Evolutionary conservation across 345 rosid species (phyloP), one percentile per base, ranked within the genome.

Genomic region (Abelmoschus esculentus): DNA sequence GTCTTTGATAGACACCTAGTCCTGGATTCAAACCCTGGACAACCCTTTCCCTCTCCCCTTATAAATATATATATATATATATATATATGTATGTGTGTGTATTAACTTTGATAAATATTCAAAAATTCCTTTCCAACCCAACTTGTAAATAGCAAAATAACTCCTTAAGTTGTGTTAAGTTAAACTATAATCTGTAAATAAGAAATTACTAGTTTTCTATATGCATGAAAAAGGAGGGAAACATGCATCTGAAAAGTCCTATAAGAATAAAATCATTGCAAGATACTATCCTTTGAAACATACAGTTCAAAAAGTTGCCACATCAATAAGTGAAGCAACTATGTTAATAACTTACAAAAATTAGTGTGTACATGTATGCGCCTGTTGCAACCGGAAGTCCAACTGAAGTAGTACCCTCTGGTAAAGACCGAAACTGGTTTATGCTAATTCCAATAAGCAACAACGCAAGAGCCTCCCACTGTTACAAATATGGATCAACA

Each of bases 381-480:
- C 88, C 88, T 17, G 89, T 87, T 60, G 95, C 93, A 78, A 91
- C 80, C 47, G 96, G 89, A 76, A 88, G 80, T 46, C 90, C 96
- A 71, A 87, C 32, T 34, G 93, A 84, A 59, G 90, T 80, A 60
- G 84, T 63, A 56, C 96, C 97, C 78, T 81, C 93, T 63, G 98
- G 98, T 77, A 90, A 78, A 74, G 96, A 85, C 61, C 87, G 90
- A 72, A 95, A 69, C 75, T 95, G 99, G 77, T 95, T 95, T 78
- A 95, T 22, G 26, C 26, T 22, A 22, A 22, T 22, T 22, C 26
- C 26, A 22, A 22, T 22, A 22, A 22, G 26, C 85, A 95, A 77
- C 70, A 95, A 73, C 62, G 97, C 96, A 72, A 95, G 97, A 75
- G 97, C 99, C 77, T 95, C 99, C 97, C 99, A 95, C 97, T 91